These are phyloP conservation scores for Tricholoma saponaceum DNA, from an alignment of 768 basidiomycete genomes.

Conservation along the genomic window DNA sequence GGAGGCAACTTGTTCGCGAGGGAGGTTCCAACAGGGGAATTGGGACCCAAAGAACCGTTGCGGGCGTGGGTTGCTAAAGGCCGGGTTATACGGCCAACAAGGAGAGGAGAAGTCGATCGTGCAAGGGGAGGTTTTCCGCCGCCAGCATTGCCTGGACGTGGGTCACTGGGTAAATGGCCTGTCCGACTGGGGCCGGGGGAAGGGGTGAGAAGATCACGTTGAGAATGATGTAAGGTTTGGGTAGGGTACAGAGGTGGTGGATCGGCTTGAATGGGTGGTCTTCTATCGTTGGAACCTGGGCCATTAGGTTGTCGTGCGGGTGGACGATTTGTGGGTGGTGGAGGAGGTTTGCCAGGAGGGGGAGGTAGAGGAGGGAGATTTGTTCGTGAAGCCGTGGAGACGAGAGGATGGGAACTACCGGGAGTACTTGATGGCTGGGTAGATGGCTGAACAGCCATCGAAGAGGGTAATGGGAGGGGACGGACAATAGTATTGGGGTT, in stretches of 20 bases:
- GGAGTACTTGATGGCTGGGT: conserved; percentile 25
- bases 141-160: conserved; percentile 49
- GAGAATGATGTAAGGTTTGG: conserved; percentile 39
- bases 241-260: conserved; percentile 30
- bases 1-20: conserved; percentile 41
- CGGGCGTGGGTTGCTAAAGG: conserved; percentile 38
- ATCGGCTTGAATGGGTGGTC: conserved; percentile 59
- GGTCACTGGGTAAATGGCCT: conserved; percentile 55
- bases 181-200: conserved; percentile 37
- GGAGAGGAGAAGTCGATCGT: conserved; percentile 44
- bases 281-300: conserved; percentile 32
- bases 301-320: conserved; percentile 29
- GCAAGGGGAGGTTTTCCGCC: conserved; percentile 33
- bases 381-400: conserved; percentile 34
- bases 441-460: conserved; percentile 23
- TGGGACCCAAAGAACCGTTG: conserved; percentile 47
- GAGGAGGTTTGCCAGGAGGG: conserved; percentile 63
- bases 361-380: conserved; percentile 68
- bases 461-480: conserved; percentile 47
- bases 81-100: conserved; percentile 29
- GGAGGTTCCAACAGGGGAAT: conserved; percentile 32
- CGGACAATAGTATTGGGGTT: conserved; percentile 31
- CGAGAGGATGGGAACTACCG: conserved; percentile 28
- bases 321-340: conserved; percentile 37
- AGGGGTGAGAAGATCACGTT: conserved; percentile 40